Evolutionary conservation across 441 rosid genomes (phyloP).

Genomic region (Croton setiger): DNA sequence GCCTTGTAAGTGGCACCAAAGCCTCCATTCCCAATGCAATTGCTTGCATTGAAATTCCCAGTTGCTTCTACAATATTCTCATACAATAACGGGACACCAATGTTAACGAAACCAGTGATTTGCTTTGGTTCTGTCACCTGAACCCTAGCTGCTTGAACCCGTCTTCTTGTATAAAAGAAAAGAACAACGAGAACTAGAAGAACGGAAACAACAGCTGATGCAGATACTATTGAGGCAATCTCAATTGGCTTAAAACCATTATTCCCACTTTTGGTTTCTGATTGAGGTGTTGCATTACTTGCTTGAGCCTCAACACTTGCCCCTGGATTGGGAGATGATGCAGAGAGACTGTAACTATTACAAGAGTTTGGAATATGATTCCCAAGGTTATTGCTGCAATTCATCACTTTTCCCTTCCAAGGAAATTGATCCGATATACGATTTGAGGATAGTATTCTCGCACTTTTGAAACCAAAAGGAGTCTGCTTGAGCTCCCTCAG

Average conservation of each 20-base stretch:
- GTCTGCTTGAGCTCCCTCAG: conserved; percentile 37
- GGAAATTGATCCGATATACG: conserved; percentile 41
- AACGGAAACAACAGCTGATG: conserved; percentile 73
- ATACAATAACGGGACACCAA: conserved; percentile 55
- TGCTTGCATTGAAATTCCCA: conserved; percentile 66
- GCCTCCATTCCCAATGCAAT: conserved; percentile 96
- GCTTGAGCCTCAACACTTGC: conserved; percentile 16
- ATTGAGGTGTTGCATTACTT: conserved; percentile 23
- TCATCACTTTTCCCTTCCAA: conserved; percentile 25
- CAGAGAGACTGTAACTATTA: conserved; percentile 20
- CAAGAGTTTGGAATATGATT: conserved; percentile 45
- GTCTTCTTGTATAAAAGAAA: conserved; percentile 52
- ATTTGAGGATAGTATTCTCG: conserved; percentile 37
- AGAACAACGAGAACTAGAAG: conserved; percentile 62
- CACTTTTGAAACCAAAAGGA: conserved; percentile 36
- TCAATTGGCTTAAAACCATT: conserved; percentile 54
- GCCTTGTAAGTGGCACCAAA: conserved; percentile 94
- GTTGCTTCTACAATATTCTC: conserved; percentile 77
- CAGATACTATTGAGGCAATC: conserved; percentile 78
- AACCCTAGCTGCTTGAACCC: conserved; percentile 44
- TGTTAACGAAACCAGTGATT: conserved; percentile 54
- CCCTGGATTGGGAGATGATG: conserved; percentile 28
- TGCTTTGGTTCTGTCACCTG: conserved; percentile 54
- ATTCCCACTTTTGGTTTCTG: conserved; percentile 13
- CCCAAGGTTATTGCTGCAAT: conserved; percentile 35